Conservation (phyloP, 345 rosid genomes). For the Melaleuca quinquenervia region DNA sequence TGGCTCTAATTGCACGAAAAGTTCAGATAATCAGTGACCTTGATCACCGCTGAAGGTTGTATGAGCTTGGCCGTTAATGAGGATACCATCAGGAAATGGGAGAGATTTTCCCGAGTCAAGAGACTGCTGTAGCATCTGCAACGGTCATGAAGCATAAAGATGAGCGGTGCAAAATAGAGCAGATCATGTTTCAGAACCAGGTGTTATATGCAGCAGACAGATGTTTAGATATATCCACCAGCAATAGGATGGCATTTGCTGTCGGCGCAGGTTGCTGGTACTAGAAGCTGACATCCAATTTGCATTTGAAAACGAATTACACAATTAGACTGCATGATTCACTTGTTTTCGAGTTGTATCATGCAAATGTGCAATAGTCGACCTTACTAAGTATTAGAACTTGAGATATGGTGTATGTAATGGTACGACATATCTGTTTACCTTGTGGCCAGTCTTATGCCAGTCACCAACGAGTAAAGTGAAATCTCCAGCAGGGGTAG, state of each 20-base stretch:
- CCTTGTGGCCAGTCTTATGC: slow-evolving; percentile 35
- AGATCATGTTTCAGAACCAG: background rate
- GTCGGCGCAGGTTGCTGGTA: background rate
- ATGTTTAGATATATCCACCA: background rate
- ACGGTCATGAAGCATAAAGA: background rate
- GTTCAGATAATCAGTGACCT: slow-evolving; percentile 18
- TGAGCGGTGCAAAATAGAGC: background rate
- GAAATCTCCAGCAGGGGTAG: slow-evolving; percentile 43
- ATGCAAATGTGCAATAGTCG: background rate
- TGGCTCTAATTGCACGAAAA: background rate
- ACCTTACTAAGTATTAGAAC: background rate
- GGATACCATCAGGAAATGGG: slow-evolving; percentile 39
- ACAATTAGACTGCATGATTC: background rate
- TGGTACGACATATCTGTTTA: background rate
- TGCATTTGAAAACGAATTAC: background rate
- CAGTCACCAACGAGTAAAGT: slow-evolving; percentile 58
- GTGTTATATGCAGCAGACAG: background rate
- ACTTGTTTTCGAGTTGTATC: background rate
- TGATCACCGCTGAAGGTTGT: slow-evolving; percentile 44
- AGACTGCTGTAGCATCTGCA: background rate
- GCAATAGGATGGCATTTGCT: background rate
- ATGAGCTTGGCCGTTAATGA: slow-evolving; percentile 48
- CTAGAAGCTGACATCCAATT: background rate
- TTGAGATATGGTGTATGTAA: background rate
- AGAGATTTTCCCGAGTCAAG: slow-evolving; percentile 4